A percentile compares a stretch with the other conserved stretches of the same genome.
Evolutionary conservation across 768 basidiomycete species (phyloP).

Genomic region (Lenzites betulinus): DNA sequence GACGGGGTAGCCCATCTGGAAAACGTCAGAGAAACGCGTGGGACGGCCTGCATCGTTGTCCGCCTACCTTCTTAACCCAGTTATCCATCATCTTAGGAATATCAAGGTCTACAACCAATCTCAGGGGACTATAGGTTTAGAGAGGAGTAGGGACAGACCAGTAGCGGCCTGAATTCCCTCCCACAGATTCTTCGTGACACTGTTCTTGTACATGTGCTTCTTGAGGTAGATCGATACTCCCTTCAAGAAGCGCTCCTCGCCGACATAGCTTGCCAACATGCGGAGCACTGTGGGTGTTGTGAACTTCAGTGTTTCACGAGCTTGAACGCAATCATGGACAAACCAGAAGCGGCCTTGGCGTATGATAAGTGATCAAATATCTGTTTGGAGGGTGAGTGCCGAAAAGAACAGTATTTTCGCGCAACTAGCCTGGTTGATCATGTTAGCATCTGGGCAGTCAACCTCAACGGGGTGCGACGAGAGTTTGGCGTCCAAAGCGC

Average conservation of each 20-base stretch:
- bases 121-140: background rate
- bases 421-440: conserved; percentile 66
- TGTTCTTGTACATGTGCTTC: conserved; percentile 82
- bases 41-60: background rate
- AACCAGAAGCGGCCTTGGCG: conserved; percentile 80
- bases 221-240: conserved; percentile 93
- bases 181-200: conserved; percentile 86
- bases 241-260: conserved; percentile 84
- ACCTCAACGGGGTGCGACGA: conserved; percentile 95
- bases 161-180: conserved; percentile 78
- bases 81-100: conserved; percentile 83
- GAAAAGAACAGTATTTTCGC: background rate
- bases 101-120: conserved; percentile 50
- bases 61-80: conserved; percentile 78
- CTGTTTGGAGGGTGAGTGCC: conserved; percentile 36
- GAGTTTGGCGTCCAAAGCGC: conserved; percentile 82
- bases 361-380: conserved; percentile 92
- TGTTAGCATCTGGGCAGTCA: conserved; percentile 85
- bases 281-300: conserved; percentile 64
- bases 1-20: conserved; percentile 82
- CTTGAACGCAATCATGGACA: background rate
- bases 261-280: conserved; percentile 89
- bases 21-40: background rate
- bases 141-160: conserved; percentile 34
- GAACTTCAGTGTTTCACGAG: background rate